Percentiles rank a stretch among this genome's conserved stretches.
These are phyloP conservation scores for Blastomyces silverae DNA, from an alignment of 2,329 filamentous ascomycete genomes.

Conservation along the genomic window DNA sequence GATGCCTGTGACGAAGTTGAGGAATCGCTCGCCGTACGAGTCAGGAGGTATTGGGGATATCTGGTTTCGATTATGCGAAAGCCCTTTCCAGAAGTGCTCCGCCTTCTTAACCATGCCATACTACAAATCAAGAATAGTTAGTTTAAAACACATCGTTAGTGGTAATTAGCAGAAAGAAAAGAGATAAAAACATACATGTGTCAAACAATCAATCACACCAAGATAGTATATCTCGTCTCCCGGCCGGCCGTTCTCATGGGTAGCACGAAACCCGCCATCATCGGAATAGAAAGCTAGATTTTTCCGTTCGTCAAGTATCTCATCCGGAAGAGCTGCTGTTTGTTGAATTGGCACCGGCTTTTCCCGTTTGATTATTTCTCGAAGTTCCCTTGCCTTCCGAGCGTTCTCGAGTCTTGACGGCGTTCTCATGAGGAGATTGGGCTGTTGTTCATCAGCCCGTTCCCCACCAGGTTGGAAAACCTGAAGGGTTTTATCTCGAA, in stretches of 20 bases:
- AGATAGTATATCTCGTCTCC: constrained; percentile 96
- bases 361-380: constrained; percentile 87
- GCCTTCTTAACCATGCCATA: constrained; percentile 92
- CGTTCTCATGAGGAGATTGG: constrained; percentile 70
- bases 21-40: constrained; percentile 86
- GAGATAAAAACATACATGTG: constrained; percentile 62
- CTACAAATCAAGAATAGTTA: constrained; percentile 41
- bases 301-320: constrained; percentile 67
- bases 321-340: constrained; percentile 79
- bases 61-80: constrained; percentile 72
- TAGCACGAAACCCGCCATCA: constrained; percentile 87
- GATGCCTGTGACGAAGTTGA: constrained; percentile 82
- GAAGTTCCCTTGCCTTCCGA: constrained; percentile 80
- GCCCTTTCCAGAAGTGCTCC: constrained; percentile 94
- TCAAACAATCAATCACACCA: constrained; percentile 96
- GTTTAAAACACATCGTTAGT: background rate
- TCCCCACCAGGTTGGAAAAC: constrained; percentile 88
- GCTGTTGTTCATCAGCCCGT: constrained; percentile 54
- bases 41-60: constrained; percentile 90
- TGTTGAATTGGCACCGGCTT: constrained; percentile 89
- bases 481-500: constrained; percentile 80
- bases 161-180: background rate
- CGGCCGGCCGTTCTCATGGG: constrained; percentile 76
- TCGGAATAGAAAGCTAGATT: constrained; percentile 87
- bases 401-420: constrained; percentile 90